A percentile compares a stretch with the other conserved stretches of the same genome.
Evolutionary conservation across 495 filamentous ascomycete genomes (phyloP).

Genomic region (Rostrohypoxylon terebratum): DNA sequence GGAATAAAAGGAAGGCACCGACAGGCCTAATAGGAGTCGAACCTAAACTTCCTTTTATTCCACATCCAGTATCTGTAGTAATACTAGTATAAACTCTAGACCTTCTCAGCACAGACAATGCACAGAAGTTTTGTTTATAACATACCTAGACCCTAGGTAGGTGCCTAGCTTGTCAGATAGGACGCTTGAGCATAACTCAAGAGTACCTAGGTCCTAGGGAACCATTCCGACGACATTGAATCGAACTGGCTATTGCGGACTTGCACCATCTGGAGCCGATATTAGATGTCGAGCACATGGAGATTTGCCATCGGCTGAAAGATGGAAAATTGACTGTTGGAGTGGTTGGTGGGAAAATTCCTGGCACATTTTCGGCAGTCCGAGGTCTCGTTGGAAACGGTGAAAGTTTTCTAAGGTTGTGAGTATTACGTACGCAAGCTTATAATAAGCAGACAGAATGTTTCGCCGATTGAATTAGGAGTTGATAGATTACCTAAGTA

Average conservation of each 20-base stretch:
- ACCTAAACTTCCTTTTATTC: no score
- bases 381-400: not conserved
- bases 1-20: no score
- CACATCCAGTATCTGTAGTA: no score
- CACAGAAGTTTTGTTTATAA: not conserved
- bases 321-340: not conserved
- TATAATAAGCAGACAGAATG: slow-evolving; percentile 24
- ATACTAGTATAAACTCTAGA: not conserved
- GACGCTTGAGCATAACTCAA: not conserved
- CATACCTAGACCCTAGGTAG: not conserved
- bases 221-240: not conserved
- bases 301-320: not conserved
- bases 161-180: not conserved
- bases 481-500: not conserved
- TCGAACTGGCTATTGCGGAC: not conserved
- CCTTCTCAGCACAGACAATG: not conserved
- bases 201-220: no score
- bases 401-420: not conserved
- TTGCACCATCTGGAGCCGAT: not conserved
- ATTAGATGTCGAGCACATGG: not conserved
- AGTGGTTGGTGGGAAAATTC: slow-evolving; percentile 12
- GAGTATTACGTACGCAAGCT: not conserved
- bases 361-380: not conserved
- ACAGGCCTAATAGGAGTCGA: no score
- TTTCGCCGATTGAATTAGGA: not conserved